phyloP scores from a whole-genome alignment of 768 basidiomycete species.

The Panaeolus papilionaceus region DNA sequence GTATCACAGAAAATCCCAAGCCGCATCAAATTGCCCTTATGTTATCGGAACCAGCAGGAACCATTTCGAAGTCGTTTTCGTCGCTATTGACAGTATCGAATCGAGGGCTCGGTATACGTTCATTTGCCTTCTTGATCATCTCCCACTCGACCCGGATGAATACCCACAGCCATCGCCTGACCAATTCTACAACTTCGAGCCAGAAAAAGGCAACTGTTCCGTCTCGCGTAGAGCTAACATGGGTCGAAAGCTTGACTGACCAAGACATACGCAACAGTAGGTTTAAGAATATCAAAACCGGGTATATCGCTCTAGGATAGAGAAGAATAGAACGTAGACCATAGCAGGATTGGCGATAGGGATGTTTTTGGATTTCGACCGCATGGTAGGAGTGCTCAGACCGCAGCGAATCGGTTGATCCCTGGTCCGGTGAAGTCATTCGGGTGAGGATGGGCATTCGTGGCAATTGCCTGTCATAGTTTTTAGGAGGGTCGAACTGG shows the following conservation, averaged over 20 bases:
- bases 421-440: slow-evolving; percentile 43
- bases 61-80: slow-evolving; percentile 48
- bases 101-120: slow-evolving; percentile 33
- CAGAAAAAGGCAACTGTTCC: slow-evolving; percentile 86
- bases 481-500: slow-evolving; percentile 38
- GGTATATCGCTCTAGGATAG: slow-evolving; percentile 85
- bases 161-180: slow-evolving; percentile 97
- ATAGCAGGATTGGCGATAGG: slow-evolving; percentile 51
- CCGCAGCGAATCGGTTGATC: slow-evolving; percentile 26
- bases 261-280: slow-evolving; percentile 91
- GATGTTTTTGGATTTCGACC: slow-evolving; percentile 31
- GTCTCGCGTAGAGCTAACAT: slow-evolving; percentile 80
- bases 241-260: slow-evolving; percentile 89
- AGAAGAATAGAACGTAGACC: slow-evolving; percentile 80
- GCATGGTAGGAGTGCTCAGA: slow-evolving; percentile 28
- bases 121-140: slow-evolving; percentile 63
- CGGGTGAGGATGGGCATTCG: slow-evolving; percentile 53
- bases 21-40: background rate
- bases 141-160: slow-evolving; percentile 99
- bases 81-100: slow-evolving; percentile 38
- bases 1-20: background rate
- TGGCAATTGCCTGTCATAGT: slow-evolving; percentile 40
- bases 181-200: slow-evolving; percentile 88
- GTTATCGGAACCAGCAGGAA: slow-evolving; percentile 37
- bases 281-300: slow-evolving; percentile 81